These are phyloP conservation scores for Brassica rapa DNA, from an alignment of 345 rosid genomes.

Conservation along the genomic window DNA sequence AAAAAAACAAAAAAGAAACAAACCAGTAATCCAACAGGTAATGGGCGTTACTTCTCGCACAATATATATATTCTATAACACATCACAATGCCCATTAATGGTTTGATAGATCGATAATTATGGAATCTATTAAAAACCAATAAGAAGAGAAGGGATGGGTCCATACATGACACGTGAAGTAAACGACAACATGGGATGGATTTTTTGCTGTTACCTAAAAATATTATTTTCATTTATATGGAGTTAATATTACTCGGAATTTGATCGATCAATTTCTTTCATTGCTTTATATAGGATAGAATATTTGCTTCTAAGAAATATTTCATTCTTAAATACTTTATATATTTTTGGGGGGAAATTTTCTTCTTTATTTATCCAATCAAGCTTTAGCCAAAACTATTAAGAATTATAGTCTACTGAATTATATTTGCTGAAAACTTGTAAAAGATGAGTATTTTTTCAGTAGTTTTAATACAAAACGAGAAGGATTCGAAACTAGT, in stretches of 20 bases:
- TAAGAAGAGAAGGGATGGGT: slow-evolving; percentile 22
- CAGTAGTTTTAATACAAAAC: neutral
- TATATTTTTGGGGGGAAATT: neutral
- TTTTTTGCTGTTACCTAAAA: neutral
- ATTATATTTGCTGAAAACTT: neutral
- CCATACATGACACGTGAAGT: slow-evolving; percentile 30
- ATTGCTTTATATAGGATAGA: neutral
- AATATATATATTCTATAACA: slow-evolving; percentile 4
- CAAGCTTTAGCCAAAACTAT: neutral
- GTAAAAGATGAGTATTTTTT: neutral
- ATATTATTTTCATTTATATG: neutral
- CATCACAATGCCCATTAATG: slow-evolving; percentile 30
- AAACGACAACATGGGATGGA: slow-evolving; percentile 31
- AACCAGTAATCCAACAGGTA: neutral
- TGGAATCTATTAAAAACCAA: slow-evolving; percentile 16
- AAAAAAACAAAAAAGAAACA: neutral
- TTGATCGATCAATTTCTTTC: neutral
- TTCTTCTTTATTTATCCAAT: neutral
- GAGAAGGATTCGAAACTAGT: neutral
- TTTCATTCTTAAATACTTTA: neutral
- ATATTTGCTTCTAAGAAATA: neutral
- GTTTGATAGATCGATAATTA: slow-evolving; percentile 24
- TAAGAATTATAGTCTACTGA: neutral
- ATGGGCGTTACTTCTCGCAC: slow-evolving; percentile 8
- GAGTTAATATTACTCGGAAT: neutral